Conservation (phyloP, 768 basidiomycete genomes). For the Tylopilus plumbeoviolaceoides region DNA sequence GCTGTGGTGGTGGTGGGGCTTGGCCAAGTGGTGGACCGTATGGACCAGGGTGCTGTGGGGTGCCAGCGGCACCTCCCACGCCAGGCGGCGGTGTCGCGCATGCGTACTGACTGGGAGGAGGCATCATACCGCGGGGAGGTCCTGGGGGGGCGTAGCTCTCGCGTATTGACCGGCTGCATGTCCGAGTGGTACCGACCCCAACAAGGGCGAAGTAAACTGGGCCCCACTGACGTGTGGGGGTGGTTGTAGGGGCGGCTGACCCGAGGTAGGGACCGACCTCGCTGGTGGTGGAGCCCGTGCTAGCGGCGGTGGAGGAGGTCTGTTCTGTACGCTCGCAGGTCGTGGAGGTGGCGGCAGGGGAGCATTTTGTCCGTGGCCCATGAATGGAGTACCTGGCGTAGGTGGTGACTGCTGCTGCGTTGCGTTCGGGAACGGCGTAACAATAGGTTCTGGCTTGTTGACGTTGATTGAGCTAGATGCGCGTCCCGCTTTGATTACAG, state of each 20-base stretch:
- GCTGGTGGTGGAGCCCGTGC: conserved; percentile 31
- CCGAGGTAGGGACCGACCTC: conserved; percentile 23
- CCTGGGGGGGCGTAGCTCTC: conserved; percentile 41
- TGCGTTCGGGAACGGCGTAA: conserved; percentile 83
- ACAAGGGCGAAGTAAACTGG: conserved; percentile 29
- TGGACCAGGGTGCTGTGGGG: conserved; percentile 29
- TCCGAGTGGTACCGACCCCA: conserved; percentile 25
- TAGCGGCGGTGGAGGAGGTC: no score
- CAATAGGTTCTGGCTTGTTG: conserved; percentile 68
- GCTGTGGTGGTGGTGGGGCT: conserved; percentile 12
- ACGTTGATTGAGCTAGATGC: conserved; percentile 47
- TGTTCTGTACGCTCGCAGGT: conserved; percentile 34
- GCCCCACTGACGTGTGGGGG: conserved; percentile 33
- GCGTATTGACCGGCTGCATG: conserved; percentile 34
- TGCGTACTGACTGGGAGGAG: conserved; percentile 33
- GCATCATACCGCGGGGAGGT: conserved; percentile 26
- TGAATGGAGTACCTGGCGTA: conserved; percentile 39
- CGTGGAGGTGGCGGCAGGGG: conserved; percentile 49
- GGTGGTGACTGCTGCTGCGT: conserved; percentile 30
- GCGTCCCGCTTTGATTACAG: no score
- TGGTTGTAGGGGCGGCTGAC: conserved; percentile 39
- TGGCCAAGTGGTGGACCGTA: conserved; percentile 22
- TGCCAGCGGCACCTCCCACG: conserved; percentile 18
- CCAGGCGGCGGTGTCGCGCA: conserved; percentile 42
- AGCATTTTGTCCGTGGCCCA: conserved; percentile 34